Percentiles rank a stretch among this genome's conserved stretches.
Conservation (phyloP, 768 basidiomycete species). For the Trametes cinnabarina region DNA sequence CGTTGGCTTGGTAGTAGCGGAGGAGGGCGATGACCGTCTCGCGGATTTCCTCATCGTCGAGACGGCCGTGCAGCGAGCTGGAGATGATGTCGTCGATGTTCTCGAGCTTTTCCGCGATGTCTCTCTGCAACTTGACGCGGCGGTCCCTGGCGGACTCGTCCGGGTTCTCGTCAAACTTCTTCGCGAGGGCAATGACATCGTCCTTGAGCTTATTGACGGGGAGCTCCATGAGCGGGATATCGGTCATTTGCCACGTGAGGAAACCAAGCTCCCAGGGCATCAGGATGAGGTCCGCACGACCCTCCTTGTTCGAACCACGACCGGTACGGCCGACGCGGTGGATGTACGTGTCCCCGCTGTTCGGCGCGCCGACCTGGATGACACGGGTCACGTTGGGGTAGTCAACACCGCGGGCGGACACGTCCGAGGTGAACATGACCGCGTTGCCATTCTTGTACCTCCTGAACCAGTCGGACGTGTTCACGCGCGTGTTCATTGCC, state of each 20-base stretch:
- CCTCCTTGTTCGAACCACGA: slow-evolving; percentile 51
- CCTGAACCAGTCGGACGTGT: slow-evolving; percentile 60
- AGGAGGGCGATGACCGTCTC: slow-evolving; percentile 66
- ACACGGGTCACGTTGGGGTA: slow-evolving; percentile 88
- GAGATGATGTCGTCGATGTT: slow-evolving; percentile 32
- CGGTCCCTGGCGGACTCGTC: slow-evolving; percentile 24
- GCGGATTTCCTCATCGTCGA: slow-evolving; percentile 52
- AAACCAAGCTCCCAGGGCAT: slow-evolving; percentile 78
- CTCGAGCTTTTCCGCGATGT: slow-evolving; percentile 19
- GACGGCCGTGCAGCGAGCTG: slow-evolving; percentile 28
- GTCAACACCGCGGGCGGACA: slow-evolving; percentile 86
- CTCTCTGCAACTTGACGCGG: neutral
- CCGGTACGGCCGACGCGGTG: slow-evolving; percentile 88
- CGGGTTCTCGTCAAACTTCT: slow-evolving; percentile 46
- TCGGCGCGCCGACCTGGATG: slow-evolving; percentile 86
- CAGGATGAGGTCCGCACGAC: slow-evolving; percentile 78
- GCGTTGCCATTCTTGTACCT: slow-evolving; percentile 48
- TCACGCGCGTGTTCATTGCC: slow-evolving; percentile 54
- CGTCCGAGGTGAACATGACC: slow-evolving; percentile 81
- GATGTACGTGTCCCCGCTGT: slow-evolving; percentile 67
- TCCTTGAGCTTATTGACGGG: slow-evolving; percentile 45
- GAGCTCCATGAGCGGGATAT: slow-evolving; percentile 68
- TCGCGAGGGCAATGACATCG: slow-evolving; percentile 47
- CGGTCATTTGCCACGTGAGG: slow-evolving; percentile 55
- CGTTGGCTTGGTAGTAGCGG: slow-evolving; percentile 66